Conservation (phyloP, 495 filamentous ascomycete species). For the Talaromyces wortmannii region DNA sequence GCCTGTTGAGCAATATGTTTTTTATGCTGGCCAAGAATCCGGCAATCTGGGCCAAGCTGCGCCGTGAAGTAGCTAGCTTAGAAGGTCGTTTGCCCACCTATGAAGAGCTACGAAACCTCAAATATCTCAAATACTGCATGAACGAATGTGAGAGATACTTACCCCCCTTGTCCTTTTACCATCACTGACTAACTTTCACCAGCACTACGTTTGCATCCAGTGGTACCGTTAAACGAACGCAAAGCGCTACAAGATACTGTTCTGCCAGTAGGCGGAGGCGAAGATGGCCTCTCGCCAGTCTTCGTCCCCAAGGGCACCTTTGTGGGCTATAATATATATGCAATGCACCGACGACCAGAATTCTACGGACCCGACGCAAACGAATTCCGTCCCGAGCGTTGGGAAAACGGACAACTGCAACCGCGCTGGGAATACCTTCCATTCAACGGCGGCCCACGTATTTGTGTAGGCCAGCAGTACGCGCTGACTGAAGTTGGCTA, state of each 20-base stretch:
- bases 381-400: constrained; percentile 48
- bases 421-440: constrained; percentile 54
- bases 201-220: constrained; percentile 46
- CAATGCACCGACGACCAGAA: constrained; percentile 47
- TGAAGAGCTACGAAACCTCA: constrained; percentile 39
- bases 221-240: constrained; percentile 42
- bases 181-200: constrained; percentile 5
- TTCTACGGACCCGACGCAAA: constrained; percentile 44
- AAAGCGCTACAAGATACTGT: constrained; percentile 35
- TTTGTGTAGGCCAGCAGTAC: constrained; percentile 49
- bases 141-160: constrained; percentile 21
- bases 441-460: constrained; percentile 57
- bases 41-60: constrained; percentile 36
- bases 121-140: constrained; percentile 38
- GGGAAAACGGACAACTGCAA: constrained; percentile 30
- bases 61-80: constrained; percentile 23
- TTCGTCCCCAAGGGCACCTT: constrained; percentile 28
- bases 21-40: constrained; percentile 44
- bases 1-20: constrained; percentile 43
- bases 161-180: not conserved
- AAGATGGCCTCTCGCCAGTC: constrained; percentile 26
- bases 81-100: constrained; percentile 23
- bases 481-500: constrained; percentile 57
- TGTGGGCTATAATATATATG: constrained; percentile 34
- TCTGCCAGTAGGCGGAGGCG: constrained; percentile 36